A percentile compares a stretch with the other conserved stretches of the same genome.
These are phyloP conservation scores for Microdochium nivale DNA, from an alignment of 2,329 filamentous ascomycete species.

Conservation along the genomic window DNA sequence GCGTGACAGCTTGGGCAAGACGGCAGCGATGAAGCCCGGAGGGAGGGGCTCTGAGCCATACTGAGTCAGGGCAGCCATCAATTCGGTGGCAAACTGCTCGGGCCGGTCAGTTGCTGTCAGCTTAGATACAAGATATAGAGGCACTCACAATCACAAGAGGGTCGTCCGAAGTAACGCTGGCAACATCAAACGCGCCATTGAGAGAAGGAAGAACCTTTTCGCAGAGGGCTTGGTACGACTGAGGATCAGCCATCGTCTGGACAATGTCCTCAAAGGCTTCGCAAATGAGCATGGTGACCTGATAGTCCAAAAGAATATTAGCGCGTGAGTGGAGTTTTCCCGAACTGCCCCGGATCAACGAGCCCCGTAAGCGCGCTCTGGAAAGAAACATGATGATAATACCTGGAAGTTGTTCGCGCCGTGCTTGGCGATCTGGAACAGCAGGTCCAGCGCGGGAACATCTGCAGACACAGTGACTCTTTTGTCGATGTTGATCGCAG, in stretches of 20 bases:
- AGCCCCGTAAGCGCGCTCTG: no score
- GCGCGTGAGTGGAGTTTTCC: not conserved
- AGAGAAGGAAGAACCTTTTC: constrained; percentile 80
- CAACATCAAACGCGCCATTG: constrained; percentile 82
- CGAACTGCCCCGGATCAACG: not conserved
- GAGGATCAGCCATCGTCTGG: constrained; percentile 53
- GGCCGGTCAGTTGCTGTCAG: constrained; percentile 7
- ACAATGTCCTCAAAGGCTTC: constrained; percentile 91
- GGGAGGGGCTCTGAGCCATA: constrained; percentile 81
- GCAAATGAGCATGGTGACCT: constrained; percentile 71
- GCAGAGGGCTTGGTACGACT: constrained; percentile 71
- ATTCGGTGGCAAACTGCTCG: constrained; percentile 64
- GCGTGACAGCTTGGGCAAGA: constrained; percentile 78
- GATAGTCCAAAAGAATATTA: not conserved
- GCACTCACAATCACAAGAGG: constrained; percentile 63
- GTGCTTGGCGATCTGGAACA: constrained; percentile 84
- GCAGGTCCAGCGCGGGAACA: constrained; percentile 66
- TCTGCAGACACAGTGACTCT: constrained; percentile 64
- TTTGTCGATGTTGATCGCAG: constrained; percentile 74
- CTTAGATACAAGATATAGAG: not conserved
- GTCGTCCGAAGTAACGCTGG: constrained; percentile 75
- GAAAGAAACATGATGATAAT: constrained; percentile 1
- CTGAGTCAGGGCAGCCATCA: constrained; percentile 73
- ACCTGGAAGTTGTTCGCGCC: constrained; percentile 81
- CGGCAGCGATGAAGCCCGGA: constrained; percentile 72